A percentile compares a stretch with the other conserved stretches of the same genome.
Conservation (phyloP, 345 rosid genomes). For the Gossypium stocksii region DNA sequence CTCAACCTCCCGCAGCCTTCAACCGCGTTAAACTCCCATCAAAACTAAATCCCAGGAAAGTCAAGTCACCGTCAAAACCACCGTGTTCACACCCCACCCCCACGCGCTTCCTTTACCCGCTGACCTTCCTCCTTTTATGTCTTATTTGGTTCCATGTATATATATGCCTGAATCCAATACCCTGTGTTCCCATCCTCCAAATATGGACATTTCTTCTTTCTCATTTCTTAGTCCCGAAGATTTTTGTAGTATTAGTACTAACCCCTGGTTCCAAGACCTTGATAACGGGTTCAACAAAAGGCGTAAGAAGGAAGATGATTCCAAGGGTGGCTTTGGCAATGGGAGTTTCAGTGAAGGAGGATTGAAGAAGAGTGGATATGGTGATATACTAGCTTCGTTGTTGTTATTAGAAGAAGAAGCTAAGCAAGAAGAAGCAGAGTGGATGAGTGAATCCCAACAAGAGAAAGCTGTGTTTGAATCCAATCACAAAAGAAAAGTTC, state of each 20-base stretch:
- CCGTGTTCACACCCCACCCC: conserved; percentile 4
- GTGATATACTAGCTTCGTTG: conserved; percentile 46
- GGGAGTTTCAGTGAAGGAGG: neutral
- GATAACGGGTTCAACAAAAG: conserved; percentile 13
- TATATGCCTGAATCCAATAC: neutral
- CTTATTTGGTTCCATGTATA: neutral
- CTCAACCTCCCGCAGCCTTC: neutral
- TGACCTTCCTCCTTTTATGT: neutral
- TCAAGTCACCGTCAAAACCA: conserved; percentile 8
- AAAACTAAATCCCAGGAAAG: neutral
- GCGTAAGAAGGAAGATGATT: conserved; percentile 6
- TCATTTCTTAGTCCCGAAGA: conserved; percentile 57
- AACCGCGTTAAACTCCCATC: conserved; percentile 2
- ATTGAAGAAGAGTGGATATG: conserved; percentile 20
- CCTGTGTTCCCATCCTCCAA: conserved; percentile 3
- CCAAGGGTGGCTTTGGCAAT: conserved; percentile 13
- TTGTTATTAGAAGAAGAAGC: conserved; percentile 38
- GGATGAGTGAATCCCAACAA: conserved; percentile 32
- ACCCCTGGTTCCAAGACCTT: conserved; percentile 29
- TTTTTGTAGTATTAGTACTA: conserved; percentile 27
- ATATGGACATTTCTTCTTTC: conserved; percentile 57
- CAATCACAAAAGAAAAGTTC: conserved; percentile 35
- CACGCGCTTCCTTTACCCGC: conserved; percentile 9
- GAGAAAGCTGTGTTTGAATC: conserved; percentile 39
- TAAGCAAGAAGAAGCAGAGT: conserved; percentile 15